Percentiles rank a stretch among this genome's conserved stretches.
phyloP scores from a whole-genome alignment of 495 filamentous ascomycete genomes.

The Darksidea phi region DNA sequence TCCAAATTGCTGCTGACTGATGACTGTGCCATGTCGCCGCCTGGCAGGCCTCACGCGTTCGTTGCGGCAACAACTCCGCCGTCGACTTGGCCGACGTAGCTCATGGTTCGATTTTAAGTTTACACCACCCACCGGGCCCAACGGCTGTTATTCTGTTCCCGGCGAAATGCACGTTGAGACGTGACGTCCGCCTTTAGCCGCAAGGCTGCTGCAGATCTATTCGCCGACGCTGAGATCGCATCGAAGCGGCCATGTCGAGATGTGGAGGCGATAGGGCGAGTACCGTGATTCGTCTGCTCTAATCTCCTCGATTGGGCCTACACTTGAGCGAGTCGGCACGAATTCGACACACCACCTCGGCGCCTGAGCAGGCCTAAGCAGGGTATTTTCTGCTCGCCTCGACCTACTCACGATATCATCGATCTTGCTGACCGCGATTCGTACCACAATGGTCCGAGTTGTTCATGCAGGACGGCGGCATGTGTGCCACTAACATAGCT shows the following conservation, averaged over 20 bases:
- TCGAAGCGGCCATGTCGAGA: slow-evolving; percentile 10
- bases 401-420: slow-evolving; percentile 11
- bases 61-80: neutral
- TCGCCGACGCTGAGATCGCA: slow-evolving; percentile 21
- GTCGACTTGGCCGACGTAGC: neutral
- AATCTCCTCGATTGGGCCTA: slow-evolving; percentile 6
- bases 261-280: slow-evolving; percentile 20
- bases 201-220: slow-evolving; percentile 32
- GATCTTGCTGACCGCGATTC: neutral
- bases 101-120: slow-evolving; percentile 16
- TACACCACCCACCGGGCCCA: slow-evolving; percentile 27
- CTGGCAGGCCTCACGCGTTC: neutral
- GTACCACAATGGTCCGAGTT: neutral
- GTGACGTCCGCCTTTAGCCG: slow-evolving; percentile 31
- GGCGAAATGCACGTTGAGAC: slow-evolving; percentile 27
- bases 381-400: neutral
- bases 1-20: neutral
- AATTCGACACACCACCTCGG: neutral
- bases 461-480: no score
- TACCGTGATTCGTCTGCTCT: slow-evolving; percentile 16
- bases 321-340: neutral
- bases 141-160: slow-evolving; percentile 28
- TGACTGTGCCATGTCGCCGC: neutral
- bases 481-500: neutral
- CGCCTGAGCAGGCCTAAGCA: neutral